Percentiles rank a stretch among this genome's conserved stretches.
These are phyloP conservation scores for Paecilomyces dactylethromorphus DNA, from an alignment of 2,329 filamentous ascomycete species.

Conservation along the genomic window DNA sequence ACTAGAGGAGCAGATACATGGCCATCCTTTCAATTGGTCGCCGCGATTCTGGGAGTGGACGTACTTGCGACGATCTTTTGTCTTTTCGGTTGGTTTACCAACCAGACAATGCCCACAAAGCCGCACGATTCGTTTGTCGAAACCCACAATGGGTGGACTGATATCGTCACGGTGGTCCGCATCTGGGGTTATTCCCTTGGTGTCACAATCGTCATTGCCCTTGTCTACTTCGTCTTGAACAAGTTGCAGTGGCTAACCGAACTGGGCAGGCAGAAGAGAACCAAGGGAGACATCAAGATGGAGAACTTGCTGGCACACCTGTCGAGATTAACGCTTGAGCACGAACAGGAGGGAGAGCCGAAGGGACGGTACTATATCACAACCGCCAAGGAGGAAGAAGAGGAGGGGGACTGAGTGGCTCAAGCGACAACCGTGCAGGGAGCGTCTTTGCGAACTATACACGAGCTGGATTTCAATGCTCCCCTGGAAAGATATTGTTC, in stretches of 20 bases:
- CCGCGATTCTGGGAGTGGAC: constrained; percentile 66
- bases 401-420: constrained; percentile 32
- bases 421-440: not conserved
- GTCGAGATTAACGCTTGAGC: constrained; percentile 43
- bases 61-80: constrained; percentile 66
- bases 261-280: constrained; percentile 42
- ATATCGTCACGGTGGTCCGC: constrained; percentile 49
- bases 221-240: constrained; percentile 44
- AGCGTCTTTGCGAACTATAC: not conserved
- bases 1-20: constrained; percentile 72
- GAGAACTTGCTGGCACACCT: constrained; percentile 46
- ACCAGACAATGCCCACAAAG: constrained; percentile 33
- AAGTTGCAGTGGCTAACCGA: constrained; percentile 39
- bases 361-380: constrained; percentile 37
- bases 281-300: constrained; percentile 43
- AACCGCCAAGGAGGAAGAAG: constrained; percentile 38
- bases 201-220: constrained; percentile 45
- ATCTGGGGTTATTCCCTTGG: constrained; percentile 47
- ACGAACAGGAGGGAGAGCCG: constrained; percentile 41
- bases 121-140: constrained; percentile 22
- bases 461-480: not conserved
- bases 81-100: constrained; percentile 68
- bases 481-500: not conserved
- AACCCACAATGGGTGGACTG: constrained; percentile 49
- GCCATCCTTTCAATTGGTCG: constrained; percentile 66